These are phyloP conservation scores for Lablab purpureus DNA, from an alignment of 306 rosid genomes.

Conservation along the genomic window DNA sequence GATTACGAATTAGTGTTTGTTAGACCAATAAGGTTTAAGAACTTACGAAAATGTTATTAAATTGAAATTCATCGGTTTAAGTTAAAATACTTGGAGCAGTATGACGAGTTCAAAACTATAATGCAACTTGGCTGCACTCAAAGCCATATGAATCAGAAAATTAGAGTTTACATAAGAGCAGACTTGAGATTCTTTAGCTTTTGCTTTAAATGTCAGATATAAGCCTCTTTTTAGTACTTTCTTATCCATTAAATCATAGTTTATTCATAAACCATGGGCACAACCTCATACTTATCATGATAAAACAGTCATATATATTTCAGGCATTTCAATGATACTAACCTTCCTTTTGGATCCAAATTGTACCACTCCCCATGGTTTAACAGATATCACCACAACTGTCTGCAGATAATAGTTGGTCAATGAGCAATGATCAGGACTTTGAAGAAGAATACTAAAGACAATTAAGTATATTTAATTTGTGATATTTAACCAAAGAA, in stretches of 20 bases:
- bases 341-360: slow-evolving; percentile 85
- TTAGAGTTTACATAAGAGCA: neutral
- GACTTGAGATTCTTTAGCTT: neutral
- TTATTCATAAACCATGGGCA: neutral
- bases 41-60: no score
- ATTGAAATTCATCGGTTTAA: neutral
- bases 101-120: neutral
- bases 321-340: slow-evolving; percentile 22
- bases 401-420: slow-evolving; percentile 65
- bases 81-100: neutral
- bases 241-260: neutral
- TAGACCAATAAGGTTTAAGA: neutral
- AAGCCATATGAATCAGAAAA: neutral
- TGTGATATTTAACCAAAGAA: slow-evolving; percentile 5
- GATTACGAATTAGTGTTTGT: no score
- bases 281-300: neutral
- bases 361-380: slow-evolving; percentile 67
- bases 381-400: slow-evolving; percentile 63
- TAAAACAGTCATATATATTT: slow-evolving; percentile 19
- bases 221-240: neutral
- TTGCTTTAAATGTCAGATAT: neutral
- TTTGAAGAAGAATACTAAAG: slow-evolving; percentile 15
- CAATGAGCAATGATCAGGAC: slow-evolving; percentile 34
- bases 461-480: slow-evolving; percentile 5
- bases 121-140: neutral